phyloP scores from a whole-genome alignment of 768 basidiomycete species.

The Hygrophorus russula region DNA sequence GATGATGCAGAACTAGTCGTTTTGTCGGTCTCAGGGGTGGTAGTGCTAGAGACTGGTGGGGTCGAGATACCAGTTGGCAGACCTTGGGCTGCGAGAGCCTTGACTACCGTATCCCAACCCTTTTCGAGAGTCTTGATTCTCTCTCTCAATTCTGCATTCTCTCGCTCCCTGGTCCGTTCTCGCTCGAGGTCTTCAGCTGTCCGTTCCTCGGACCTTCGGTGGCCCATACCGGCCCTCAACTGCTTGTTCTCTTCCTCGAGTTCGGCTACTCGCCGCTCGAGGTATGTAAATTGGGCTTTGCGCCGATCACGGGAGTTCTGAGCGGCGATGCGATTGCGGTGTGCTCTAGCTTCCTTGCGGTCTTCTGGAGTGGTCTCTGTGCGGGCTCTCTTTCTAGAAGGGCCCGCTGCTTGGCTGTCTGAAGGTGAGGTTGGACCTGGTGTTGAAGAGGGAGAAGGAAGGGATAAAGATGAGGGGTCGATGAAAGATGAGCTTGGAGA shows the following conservation, averaged over 20 bases:
- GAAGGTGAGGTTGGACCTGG: slow-evolving; percentile 10
- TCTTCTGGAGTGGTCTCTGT: slow-evolving; percentile 56
- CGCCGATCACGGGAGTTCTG: slow-evolving; percentile 88
- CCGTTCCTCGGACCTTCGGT: slow-evolving; percentile 15
- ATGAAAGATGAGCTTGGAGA: slow-evolving; percentile 13
- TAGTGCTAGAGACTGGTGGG: slow-evolving; percentile 10
- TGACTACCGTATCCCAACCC: slow-evolving; percentile 74
- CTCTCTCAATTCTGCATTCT: slow-evolving; percentile 69
- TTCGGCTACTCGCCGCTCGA: slow-evolving; percentile 57
- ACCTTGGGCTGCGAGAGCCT: slow-evolving; percentile 61
- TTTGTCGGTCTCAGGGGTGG: slow-evolving; percentile 13
- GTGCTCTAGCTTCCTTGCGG: slow-evolving; percentile 79
- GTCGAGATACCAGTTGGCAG: slow-evolving; percentile 35
- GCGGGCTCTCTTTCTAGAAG: slow-evolving; percentile 69
- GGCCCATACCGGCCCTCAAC: slow-evolving; percentile 43
- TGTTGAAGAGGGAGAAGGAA: slow-evolving; percentile 16
- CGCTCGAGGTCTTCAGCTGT: slow-evolving; percentile 24
- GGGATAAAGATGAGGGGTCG: slow-evolving; percentile 22
- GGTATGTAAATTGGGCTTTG: slow-evolving; percentile 68
- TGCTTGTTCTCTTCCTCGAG: slow-evolving; percentile 79
- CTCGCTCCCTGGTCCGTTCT: slow-evolving; percentile 34
- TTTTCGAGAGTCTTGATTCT: slow-evolving; percentile 69
- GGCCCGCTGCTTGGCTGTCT: slow-evolving; percentile 19
- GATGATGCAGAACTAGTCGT: slow-evolving; percentile 15
- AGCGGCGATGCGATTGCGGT: slow-evolving; percentile 87